Base-by-base conservation (phyloP, 1,139 yeast species). In the Protomyces arabidopsidicola region DNA sequence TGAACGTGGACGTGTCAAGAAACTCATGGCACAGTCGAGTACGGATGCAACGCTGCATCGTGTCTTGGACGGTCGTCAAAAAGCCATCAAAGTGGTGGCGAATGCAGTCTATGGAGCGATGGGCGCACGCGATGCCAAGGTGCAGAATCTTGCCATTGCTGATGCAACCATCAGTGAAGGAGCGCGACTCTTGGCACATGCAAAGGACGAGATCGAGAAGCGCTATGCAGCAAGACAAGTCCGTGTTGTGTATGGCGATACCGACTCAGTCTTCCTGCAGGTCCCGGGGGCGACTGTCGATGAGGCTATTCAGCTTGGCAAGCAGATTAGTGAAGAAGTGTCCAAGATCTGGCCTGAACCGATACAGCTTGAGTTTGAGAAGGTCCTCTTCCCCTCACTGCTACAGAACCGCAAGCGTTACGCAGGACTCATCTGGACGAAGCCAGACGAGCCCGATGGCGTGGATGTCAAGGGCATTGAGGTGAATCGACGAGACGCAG, bases 401-500 rank as follows among this genome's bases (percentile, higher is more conserved):
- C 48, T 60, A 22, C 58, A 53, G 34, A 60, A 60, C 14, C 42
- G 63, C 12, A 60, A 60, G 51, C 45, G 63, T 4, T 60, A 60
- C 35, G 63, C 63, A 12, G 63, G 63, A 4, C 58, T 60, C 14
- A 16, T 53, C 22, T 60, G 63, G 63, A 60, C 63, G 1, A 45
- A 45, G 22, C 39, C 57, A 12, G 54, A 53, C 3, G 22, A 10
- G 12, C 54, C 63, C 0, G 58, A 60, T 31, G 58, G 54, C 35
- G 53, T 60, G 53, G 63, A 60, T 22, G 58, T 60, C 50, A 60
- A 60, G 39, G 63, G 63, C 14, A 53, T 60, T 2, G 63, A 60
- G 35, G 63, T 53, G 2, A 60, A 60, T 24, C 53, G 63, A 10
- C 50, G 63, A 45, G 63, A 60, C 45, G 63, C 63, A n/a, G 63